Conservation (phyloP, 2,329 filamentous ascomycete genomes). For the Scopulariopsis brevicaulis region DNA sequence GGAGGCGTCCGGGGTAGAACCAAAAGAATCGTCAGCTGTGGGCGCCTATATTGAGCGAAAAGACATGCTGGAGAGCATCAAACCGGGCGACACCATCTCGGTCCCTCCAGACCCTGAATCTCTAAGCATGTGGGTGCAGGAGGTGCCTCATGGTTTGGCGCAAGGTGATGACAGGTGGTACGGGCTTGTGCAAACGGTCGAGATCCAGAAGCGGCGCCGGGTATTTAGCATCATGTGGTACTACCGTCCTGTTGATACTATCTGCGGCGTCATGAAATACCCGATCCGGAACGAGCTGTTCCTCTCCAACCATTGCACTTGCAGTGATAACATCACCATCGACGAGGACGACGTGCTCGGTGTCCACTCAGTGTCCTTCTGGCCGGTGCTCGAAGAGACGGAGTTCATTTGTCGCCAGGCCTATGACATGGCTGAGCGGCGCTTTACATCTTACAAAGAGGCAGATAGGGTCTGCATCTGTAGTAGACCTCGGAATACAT, state of each 20-base stretch:
- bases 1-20: neutral
- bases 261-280: slow-evolving; percentile 56
- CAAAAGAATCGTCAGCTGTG: slow-evolving; percentile 9
- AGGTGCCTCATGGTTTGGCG: slow-evolving; percentile 26
- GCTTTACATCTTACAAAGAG: slow-evolving; percentile 47
- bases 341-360: slow-evolving; percentile 41
- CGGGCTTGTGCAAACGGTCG: slow-evolving; percentile 52
- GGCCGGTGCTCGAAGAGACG: slow-evolving; percentile 27
- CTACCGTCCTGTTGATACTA: slow-evolving; percentile 60
- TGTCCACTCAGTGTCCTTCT: slow-evolving; percentile 47
- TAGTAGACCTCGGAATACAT: slow-evolving; percentile 16
- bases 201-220: slow-evolving; percentile 20
- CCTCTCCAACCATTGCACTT: slow-evolving; percentile 66
- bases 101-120: neutral
- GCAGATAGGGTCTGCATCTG: slow-evolving; percentile 40
- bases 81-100: slow-evolving; percentile 34
- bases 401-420: slow-evolving; percentile 62
- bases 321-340: slow-evolving; percentile 27
- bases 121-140: slow-evolving; percentile 43
- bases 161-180: slow-evolving; percentile 49
- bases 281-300: slow-evolving; percentile 65
- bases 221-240: slow-evolving; percentile 62
- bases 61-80: slow-evolving; percentile 18
- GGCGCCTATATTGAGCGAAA: slow-evolving; percentile 5
- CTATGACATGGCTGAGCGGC: slow-evolving; percentile 47